A percentile compares a stretch with the other conserved stretches of the same genome.
phyloP scores from a whole-genome alignment of 148 eudicot species.

The Chenopodium quinoa region DNA sequence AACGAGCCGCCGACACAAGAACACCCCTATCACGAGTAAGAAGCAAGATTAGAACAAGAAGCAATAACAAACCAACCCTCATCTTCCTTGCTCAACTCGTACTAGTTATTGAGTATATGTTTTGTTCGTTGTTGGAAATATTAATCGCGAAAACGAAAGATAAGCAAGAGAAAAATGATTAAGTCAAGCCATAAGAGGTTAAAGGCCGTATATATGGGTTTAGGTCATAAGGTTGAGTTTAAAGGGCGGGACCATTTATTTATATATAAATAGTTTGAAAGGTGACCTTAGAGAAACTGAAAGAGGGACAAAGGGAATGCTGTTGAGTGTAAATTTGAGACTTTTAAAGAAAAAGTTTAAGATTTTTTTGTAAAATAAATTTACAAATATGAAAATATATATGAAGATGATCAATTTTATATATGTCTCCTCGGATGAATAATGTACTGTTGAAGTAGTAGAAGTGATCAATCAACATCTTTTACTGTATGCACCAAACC shows the following conservation, averaged over 20 bases:
- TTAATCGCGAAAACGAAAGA: not conserved
- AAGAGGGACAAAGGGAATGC: slow-evolving; percentile 33
- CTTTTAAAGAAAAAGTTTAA: not conserved
- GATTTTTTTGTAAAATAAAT: too few species aligned
- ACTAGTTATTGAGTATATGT: slow-evolving; percentile 1
- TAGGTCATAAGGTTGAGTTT: not conserved
- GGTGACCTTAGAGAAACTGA: not conserved
- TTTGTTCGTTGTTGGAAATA: not conserved
- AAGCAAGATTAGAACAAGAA: slow-evolving; percentile 17
- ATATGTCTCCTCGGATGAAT: slow-evolving; percentile 8
- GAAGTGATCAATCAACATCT: slow-evolving; percentile 27
- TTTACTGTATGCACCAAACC: slow-evolving; percentile 19
- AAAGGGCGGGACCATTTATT: slow-evolving; percentile 21
- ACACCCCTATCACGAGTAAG: slow-evolving; percentile 1
- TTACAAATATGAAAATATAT: not conserved
- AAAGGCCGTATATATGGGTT: not conserved
- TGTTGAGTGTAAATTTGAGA: not conserved
- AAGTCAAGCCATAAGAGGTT: not conserved
- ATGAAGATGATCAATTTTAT: not conserved
- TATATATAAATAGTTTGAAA: not conserved
- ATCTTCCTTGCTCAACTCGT: slow-evolving; percentile 1
- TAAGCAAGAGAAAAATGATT: not conserved
- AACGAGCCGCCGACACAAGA: slow-evolving; percentile 9
- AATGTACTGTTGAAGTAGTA: not conserved
- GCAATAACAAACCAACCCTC: slow-evolving; percentile 13